These are phyloP conservation scores for Rhizopogon vulgaris DNA, from an alignment of 768 basidiomycete species.

Conservation along the genomic window DNA sequence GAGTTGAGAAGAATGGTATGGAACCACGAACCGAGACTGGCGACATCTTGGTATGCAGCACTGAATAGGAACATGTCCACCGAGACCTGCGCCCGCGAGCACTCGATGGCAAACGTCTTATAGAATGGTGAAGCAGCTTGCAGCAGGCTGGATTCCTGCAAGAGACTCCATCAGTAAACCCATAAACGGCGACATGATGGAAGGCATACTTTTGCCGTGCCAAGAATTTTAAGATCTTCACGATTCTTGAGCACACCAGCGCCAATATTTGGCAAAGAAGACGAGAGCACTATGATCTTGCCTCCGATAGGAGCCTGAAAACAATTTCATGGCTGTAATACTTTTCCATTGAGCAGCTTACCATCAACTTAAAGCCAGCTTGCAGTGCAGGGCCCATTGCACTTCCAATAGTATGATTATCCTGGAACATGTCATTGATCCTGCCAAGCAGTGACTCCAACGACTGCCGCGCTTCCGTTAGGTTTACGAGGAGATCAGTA, in stretches of 20 bases:
- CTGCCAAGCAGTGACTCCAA: slow-evolving; percentile 78
- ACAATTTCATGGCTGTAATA: neutral
- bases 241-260: slow-evolving; percentile 91
- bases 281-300: slow-evolving; percentile 84
- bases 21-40: slow-evolving; percentile 64
- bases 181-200: neutral
- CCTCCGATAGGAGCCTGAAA: slow-evolving; percentile 84
- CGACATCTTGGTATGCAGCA: slow-evolving; percentile 89
- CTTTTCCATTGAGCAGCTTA: slow-evolving; percentile 22
- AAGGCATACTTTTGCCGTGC: slow-evolving; percentile 74
- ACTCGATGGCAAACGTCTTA: slow-evolving; percentile 98
- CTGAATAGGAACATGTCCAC: slow-evolving; percentile 99
- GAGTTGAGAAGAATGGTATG: neutral
- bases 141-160: slow-evolving; percentile 82
- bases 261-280: slow-evolving; percentile 82
- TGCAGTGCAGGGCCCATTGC: slow-evolving; percentile 93
- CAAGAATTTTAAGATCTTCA: slow-evolving; percentile 93
- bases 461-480: slow-evolving; percentile 74
- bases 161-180: slow-evolving; percentile 1
- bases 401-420: slow-evolving; percentile 89
- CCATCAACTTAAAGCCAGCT: slow-evolving; percentile 94
- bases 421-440: slow-evolving; percentile 96
- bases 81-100: slow-evolving; percentile 92
- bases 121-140: slow-evolving; percentile 95
- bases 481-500: slow-evolving; percentile 91